Evolutionary conservation across 164 flowering plant species (phyloP).

Genomic region (Echeveria elegans): DNA sequence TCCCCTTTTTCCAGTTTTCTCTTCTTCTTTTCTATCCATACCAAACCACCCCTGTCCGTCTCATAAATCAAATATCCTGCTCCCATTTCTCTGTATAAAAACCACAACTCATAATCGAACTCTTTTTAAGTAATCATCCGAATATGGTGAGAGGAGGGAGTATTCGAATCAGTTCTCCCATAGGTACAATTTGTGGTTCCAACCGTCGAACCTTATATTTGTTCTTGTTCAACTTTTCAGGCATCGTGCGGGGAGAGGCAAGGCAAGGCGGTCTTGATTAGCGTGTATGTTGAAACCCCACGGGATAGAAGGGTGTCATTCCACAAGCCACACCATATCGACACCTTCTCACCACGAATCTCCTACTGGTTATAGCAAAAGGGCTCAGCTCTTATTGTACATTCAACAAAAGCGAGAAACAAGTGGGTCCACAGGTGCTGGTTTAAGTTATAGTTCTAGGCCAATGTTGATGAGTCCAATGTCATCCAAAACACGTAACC

Average conservation of each 20-base stretch:
- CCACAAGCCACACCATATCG: constrained; percentile 11
- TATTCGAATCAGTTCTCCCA: too few species aligned
- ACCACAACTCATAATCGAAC: too few species aligned
- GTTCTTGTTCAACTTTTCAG: constrained; percentile 17
- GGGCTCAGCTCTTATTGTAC: constrained; percentile 47
- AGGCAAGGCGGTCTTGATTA: constrained; percentile 32
- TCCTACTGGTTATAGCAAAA: constrained; percentile 28
- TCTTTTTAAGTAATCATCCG: too few species aligned
- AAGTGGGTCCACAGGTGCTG: constrained; percentile 17
- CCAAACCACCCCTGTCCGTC: too few species aligned
- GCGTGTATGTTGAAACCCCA: constrained; percentile 32
- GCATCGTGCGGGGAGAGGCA: constrained; percentile 15
- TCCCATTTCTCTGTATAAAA: too few species aligned
- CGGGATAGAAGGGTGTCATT: constrained; percentile 16
- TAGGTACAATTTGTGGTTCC: not conserved
- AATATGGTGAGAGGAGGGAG: too few species aligned
- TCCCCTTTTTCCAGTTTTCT: not conserved
- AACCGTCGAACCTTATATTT: not conserved
- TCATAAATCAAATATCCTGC: too few species aligned
- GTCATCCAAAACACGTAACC: constrained; percentile 13
- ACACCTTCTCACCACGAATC: constrained; percentile 10
- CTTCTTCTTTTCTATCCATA: too few species aligned
- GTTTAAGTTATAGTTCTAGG: constrained; percentile 13
- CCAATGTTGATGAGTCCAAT: constrained; percentile 6
- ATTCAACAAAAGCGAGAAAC: constrained; percentile 32